Evolutionary conservation across 805 yeast genomes (phyloP), one percentile per base, ranked within the genome.

Genomic region (Wickerhamiella spandovensis): DNA sequence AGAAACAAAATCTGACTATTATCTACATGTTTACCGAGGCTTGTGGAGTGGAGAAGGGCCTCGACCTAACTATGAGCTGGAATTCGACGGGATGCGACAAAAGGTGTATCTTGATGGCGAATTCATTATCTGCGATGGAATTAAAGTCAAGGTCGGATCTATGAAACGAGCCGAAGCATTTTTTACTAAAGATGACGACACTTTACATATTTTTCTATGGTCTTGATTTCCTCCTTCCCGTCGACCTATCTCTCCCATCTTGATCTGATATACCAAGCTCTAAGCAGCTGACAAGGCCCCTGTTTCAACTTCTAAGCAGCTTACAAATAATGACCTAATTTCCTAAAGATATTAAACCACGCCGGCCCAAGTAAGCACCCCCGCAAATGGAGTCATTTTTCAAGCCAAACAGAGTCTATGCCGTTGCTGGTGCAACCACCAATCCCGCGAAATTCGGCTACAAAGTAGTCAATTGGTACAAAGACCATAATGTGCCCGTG

Each of bases 341-440:
- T 7, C 30, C 30, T 10, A 6, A 25, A 6, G 10, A 7, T 25
- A 30, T 13, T 10, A 15, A 35, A 15, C n/a, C 13, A n/a, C n/a
- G n/a, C n/a, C n/a, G n/a, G 48, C 71, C 47, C 28, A 21, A 47
- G 21, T 2, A 28, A 28, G 32, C 32, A 28, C 15, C 32, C 32
- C 15, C 32, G n/a, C n/a, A 25, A 25, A 64, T 64, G 68, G 64
- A 66, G 43, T 48, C 58, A 42, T 77, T 81, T 63, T 77, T 78
- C 65, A 68, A 74, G n/a, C 57, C 76, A 9, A 55, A 71, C 28
- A 68, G 83, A 54, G 68, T 71, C 49, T 81, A 76, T 56, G 78
- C 77, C 12, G 87, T 84, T 1, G 73, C 81, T 0, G 95, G 95
- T 0, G 92, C 94, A 0, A 77, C 87, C 2, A 63, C 73, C 3